A percentile compares a stretch with the other conserved stretches of the same genome.
Conservation (phyloP, 495 filamentous ascomycete species). For the Xylaria longipes region DNA sequence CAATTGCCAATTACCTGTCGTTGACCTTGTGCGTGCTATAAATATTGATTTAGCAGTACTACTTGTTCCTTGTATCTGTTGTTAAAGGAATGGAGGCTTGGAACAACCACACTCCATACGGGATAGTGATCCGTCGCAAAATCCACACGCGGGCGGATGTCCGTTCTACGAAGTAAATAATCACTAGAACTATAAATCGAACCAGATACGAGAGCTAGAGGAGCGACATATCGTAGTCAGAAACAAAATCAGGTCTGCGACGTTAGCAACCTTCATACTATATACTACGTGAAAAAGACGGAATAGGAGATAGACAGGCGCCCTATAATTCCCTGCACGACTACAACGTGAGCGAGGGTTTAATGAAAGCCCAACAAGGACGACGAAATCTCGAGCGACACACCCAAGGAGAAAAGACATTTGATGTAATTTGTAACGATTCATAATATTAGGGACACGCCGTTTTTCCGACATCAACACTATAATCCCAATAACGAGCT, state of each 20-base stretch:
- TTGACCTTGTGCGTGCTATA: too few species aligned
- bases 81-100: too few species aligned
- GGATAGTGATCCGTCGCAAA: background rate
- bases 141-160: too few species aligned
- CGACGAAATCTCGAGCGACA: background rate
- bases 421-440: background rate
- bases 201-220: background rate
- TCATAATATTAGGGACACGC: background rate
- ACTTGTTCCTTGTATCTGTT: too few species aligned
- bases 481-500: background rate
- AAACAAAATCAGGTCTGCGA: too few species aligned
- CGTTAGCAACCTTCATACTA: too few species aligned
- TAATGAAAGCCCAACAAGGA: background rate
- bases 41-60: too few species aligned
- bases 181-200: background rate
- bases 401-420: background rate
- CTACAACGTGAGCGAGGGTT: background rate
- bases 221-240: too few species aligned
- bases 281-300: background rate
- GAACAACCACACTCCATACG: background rate
- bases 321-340: background rate
- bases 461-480: background rate
- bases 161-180: background rate
- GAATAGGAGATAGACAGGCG: background rate
- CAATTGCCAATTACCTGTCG: too few species aligned